Percentiles rank a stretch among this genome's conserved stretches.
These are phyloP conservation scores for Penicillium silybi DNA, from an alignment of 495 filamentous ascomycete species.

Conservation along the genomic window DNA sequence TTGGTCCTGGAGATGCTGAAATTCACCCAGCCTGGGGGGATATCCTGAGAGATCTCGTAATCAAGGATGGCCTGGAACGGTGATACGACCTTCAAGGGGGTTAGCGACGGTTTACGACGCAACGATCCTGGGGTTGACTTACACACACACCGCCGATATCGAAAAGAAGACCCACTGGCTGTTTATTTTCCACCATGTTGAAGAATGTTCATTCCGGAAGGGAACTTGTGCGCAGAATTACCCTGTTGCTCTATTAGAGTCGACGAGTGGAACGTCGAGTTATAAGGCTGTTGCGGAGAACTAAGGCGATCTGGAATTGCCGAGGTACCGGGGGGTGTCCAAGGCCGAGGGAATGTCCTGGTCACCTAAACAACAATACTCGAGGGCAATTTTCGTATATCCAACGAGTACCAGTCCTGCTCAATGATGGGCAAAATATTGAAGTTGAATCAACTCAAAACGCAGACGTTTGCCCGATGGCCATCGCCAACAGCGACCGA, in stretches of 20 bases:
- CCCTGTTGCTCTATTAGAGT: not conserved
- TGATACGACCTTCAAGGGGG: slow-evolving; percentile 64
- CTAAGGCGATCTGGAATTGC: slow-evolving; percentile 13
- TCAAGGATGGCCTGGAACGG: slow-evolving; percentile 90
- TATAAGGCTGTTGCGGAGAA: slow-evolving; percentile 3
- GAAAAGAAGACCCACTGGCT: slow-evolving; percentile 80
- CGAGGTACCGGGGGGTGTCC: slow-evolving; percentile 15
- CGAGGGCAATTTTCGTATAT: not conserved
- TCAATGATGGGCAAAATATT: not conserved
- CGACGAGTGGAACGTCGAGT: not conserved
- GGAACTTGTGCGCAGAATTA: not conserved
- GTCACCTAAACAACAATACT: not conserved
- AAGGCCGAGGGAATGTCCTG: slow-evolving; percentile 1
- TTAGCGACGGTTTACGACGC: not conserved
- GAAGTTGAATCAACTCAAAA: not conserved
- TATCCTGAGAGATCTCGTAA: slow-evolving; percentile 70
- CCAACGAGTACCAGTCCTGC: not conserved
- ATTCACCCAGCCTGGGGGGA: slow-evolving; percentile 88
- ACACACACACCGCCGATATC: slow-evolving; percentile 98
- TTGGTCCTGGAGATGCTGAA: slow-evolving; percentile 73
- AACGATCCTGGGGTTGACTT: slow-evolving; percentile 32
- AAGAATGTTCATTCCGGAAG: not conserved
- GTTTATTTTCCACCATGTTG: slow-evolving; percentile 36
- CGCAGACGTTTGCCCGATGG: not conserved
- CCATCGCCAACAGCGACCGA: not conserved